These are phyloP conservation scores for Chlamydomonas urium DNA, from an alignment of 139 green algal genomes.

Conservation along the genomic window DNA sequence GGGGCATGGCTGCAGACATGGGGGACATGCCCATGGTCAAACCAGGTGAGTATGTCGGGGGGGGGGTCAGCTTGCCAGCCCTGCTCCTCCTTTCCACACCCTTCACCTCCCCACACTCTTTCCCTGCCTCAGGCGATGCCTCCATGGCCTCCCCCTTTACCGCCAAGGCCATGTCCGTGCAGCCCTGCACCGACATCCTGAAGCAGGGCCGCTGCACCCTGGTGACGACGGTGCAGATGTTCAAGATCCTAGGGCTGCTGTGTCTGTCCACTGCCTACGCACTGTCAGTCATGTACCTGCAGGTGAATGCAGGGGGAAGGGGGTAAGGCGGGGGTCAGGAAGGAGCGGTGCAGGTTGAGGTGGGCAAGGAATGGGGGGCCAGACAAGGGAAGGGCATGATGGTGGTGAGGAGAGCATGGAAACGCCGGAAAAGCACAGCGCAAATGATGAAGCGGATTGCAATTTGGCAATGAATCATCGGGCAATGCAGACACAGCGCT, in stretches of 20 bases:
- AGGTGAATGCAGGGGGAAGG: too few species aligned
- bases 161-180: constrained; percentile 68
- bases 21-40: constrained; percentile 65
- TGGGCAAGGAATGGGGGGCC: too few species aligned
- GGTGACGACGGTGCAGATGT: constrained; percentile 95
- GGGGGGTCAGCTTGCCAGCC: background rate
- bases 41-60: constrained; percentile 43
- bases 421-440: too few species aligned
- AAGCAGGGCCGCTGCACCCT: constrained; percentile 87
- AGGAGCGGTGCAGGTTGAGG: too few species aligned
- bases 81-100: background rate
- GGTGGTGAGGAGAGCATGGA: too few species aligned
- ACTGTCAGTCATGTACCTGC: constrained; percentile 89
- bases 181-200: constrained; percentile 84
- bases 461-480: too few species aligned
- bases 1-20: constrained; percentile 40
- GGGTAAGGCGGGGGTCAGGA: too few species aligned
- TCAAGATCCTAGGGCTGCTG: constrained; percentile 98
- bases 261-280: constrained; percentile 91
- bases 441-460: too few species aligned
- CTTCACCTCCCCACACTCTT: too few species aligned
- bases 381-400: too few species aligned
- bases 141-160: constrained; percentile 91
- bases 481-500: too few species aligned
- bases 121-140: constrained; percentile 82